phyloP scores from a whole-genome alignment of 1,284 basidiomycete species.

The Trametes hirsuta region DNA sequence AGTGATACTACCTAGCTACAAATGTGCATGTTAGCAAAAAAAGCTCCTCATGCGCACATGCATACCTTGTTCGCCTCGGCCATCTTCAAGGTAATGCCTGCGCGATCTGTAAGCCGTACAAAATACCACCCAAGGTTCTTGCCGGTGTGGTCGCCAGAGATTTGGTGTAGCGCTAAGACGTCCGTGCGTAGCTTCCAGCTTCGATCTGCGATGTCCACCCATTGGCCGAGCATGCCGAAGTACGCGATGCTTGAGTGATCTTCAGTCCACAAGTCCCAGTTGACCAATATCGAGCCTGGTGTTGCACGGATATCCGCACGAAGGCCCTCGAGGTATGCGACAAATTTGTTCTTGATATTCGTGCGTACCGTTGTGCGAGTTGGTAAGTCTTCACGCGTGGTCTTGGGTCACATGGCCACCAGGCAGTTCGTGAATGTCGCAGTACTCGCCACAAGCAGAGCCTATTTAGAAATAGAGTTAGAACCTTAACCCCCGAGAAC shows the following conservation, averaged over 20 bases:
- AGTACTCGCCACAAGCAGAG: background rate
- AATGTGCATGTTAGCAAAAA: background rate
- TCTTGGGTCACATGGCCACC: conserved; percentile 6
- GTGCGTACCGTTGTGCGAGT: background rate
- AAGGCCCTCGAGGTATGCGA: background rate
- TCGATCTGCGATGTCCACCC: conserved; percentile 5
- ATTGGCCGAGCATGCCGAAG: conserved; percentile 1
- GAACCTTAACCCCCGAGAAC: too few relatives aligned
- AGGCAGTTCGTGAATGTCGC: conserved; percentile 10
- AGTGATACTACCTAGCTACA: background rate
- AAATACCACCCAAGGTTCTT: conserved; percentile 33
- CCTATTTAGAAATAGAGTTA: background rate
- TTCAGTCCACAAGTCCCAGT: conserved; percentile 9
- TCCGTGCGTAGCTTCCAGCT: background rate
- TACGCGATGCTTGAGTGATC: conserved; percentile 4
- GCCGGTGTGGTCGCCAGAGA: conserved; percentile 31
- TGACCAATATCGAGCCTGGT: background rate
- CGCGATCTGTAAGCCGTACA: conserved; percentile 26
- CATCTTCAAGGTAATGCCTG: conserved; percentile 29
- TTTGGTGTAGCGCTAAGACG: conserved; percentile 28
- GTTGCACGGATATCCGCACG: background rate
- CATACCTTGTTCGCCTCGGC: conserved; percentile 29
- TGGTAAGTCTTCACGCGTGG: background rate
- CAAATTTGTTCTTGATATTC: conserved; percentile 5
- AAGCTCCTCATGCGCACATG: too few relatives aligned